Evolutionary conservation across 129 eudicot genomes (phyloP).

Genomic region (Flaveria ramosissima): DNA sequence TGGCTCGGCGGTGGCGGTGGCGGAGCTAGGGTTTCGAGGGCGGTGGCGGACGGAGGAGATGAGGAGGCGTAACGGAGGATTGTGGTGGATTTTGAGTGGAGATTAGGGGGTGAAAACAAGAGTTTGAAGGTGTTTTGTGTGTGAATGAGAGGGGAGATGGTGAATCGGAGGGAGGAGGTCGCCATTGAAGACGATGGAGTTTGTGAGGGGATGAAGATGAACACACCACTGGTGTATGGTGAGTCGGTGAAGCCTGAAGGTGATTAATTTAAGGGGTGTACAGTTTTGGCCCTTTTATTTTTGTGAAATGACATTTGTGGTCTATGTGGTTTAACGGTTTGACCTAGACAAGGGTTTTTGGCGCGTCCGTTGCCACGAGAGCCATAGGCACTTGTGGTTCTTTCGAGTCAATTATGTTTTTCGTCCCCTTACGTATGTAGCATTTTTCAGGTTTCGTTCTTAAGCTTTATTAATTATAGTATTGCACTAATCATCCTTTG

Average conservation of each 20-base stretch:
- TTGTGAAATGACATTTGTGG: neutral
- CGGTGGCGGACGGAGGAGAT: slow-evolving; percentile 25
- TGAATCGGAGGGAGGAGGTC: slow-evolving; percentile 41
- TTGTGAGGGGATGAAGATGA: neutral
- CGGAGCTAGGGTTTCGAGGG: slow-evolving; percentile 37
- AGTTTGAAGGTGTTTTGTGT: slow-evolving; percentile 28
- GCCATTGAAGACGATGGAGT: slow-evolving; percentile 43
- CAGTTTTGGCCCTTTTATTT: slow-evolving; percentile 26
- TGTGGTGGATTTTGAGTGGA: slow-evolving; percentile 21
- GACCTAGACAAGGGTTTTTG: too few species aligned
- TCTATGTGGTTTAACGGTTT: neutral
- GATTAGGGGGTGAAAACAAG: slow-evolving; percentile 32
- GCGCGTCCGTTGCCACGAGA: too few species aligned
- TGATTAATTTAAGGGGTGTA: neutral
- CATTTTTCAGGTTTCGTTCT: too few species aligned
- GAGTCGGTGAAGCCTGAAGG: neutral
- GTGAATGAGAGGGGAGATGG: slow-evolving; percentile 41
- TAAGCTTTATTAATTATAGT: too few species aligned
- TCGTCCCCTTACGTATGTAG: too few species aligned
- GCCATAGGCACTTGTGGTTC: too few species aligned
- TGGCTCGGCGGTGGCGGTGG: slow-evolving; percentile 24
- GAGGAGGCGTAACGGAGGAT: slow-evolving; percentile 44
- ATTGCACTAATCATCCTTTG: too few species aligned
- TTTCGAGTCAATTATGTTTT: too few species aligned
- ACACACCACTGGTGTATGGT: slow-evolving; percentile 13